Base-by-base conservation (phyloP, 208 protist genomes). In the Histomonas meleagridis region DNA sequence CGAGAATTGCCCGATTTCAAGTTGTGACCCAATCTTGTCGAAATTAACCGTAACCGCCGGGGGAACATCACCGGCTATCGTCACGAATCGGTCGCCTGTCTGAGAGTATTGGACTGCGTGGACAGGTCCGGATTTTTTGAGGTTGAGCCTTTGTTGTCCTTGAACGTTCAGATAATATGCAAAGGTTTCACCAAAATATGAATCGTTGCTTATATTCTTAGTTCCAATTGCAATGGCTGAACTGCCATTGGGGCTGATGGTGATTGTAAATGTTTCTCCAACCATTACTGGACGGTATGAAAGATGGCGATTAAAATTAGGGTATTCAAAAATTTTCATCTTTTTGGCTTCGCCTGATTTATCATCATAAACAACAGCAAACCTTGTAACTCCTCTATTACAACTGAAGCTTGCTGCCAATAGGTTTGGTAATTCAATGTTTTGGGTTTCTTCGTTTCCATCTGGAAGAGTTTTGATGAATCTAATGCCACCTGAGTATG, bases 211-310 rank as follows among this genome's bases (percentile, higher is more conserved):
- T 86, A 57, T 14, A 48, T 86, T 86, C 43, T 86, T 86, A 10
- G 38, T 1, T 26, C 76, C 76, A 55, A 86, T 55, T 3, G 76
- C 76, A 86, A 86, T 46, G 7, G 76, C 76, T 32, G 76, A 86
- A 16, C 40, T 38, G 3, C 76, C 76, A 55, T 55, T 86, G 51
- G 76, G 76, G 26, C 21, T 55, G 35, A 86, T 86, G 9, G 51
- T 86, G 46, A 86, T 38, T 32, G 76, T 86, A 28, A 86, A 86
- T 32, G 76, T 43, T 55, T 86, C 76, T 5, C 76, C 76, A 86
- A 86, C 38, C 76, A 86, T 86, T 12, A 86, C 46, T 12, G 76
- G 76, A 26, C 76, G 40, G 5, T 51, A 55, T 26, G 76, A 40
- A 51, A 51, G 21, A 38, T 51, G 76, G 14, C 38, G 51, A 26